Base-by-base conservation (phyloP, 2,329 filamentous ascomycete species). In the Trichothecium sympodiale region DNA sequence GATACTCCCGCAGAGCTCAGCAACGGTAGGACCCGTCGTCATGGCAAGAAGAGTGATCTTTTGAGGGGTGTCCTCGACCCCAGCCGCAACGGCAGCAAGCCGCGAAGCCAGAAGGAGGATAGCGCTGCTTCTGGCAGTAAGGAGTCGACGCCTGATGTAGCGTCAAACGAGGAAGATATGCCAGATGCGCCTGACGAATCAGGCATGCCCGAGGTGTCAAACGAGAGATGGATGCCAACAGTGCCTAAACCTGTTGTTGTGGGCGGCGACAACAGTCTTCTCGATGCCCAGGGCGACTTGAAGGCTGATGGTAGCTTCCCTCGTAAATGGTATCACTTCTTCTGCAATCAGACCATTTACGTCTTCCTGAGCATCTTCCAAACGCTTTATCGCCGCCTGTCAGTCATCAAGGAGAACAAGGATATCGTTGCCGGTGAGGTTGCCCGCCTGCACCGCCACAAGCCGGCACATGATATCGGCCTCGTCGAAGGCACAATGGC, bases 311-410 rank as follows among this genome's bases (percentile, higher is more conserved):
- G 87, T 35, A 79, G 83, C 39, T 94, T 91, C 59, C 71, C 72
- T 46, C 83, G 88, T 32, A 77, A 78, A 9, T 79, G 76, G 59
- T 94, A 86, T 64, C 89, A 89, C 53, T 77, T 96, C 54, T 98
- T 93, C 63, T 81, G 80, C 55, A 96, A 95, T 56, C 75, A 86
- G 49, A 85, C 82, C 4, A 80, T 98, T 40, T 94, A 87, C 54
- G 88, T 91, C 59, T 96, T 98, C 68, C 83, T 98, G 64, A 84
- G 82, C 46, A 80, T 94, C 41, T 91, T 98, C 55, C 78, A 94
- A 52, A 83, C 82, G n/a, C 66, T 98, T 5, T 96, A 94, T 60
- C 76, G 79, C 49, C 79, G 91, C 29, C 69, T 98, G 12, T 68
- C 81, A 43, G 82, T 83, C 41, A 77, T 96, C 56, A 96, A 96